phyloP scores from a whole-genome alignment of 202 grass and related monocot genomes.

The Dendrocalamus latiflorus region DNA sequence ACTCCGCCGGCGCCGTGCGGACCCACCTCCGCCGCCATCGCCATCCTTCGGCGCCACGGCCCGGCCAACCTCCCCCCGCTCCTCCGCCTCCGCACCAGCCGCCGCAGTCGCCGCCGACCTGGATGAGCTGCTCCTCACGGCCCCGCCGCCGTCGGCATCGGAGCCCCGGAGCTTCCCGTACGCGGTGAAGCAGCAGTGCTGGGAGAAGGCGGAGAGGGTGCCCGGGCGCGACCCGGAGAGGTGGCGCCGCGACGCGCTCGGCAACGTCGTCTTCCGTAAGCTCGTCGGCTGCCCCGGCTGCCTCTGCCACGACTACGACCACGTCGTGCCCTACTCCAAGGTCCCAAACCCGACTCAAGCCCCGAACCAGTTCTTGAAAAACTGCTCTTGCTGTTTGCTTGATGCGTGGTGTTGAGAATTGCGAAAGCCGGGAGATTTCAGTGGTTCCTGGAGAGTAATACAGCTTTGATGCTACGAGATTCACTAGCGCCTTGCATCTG shows the following conservation, averaged over 20 bases:
- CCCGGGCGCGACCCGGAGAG: slow-evolving; percentile 71
- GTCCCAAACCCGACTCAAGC: neutral
- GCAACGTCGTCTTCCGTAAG: slow-evolving; percentile 90
- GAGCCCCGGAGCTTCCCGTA: slow-evolving; percentile 85
- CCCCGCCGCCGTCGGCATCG: slow-evolving; percentile 22
- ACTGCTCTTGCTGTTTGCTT: neutral
- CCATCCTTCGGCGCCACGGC: slow-evolving; percentile 36
- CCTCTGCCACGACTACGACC: slow-evolving; percentile 97
- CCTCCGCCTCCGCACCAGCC: slow-evolving; percentile 9
- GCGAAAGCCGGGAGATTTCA: neutral
- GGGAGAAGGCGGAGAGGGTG: slow-evolving; percentile 89
- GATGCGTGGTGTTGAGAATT: neutral
- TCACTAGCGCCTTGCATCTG: neutral
- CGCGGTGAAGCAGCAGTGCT: slow-evolving; percentile 89
- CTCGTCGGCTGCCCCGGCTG: slow-evolving; percentile 91
- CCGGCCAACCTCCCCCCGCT: slow-evolving; percentile 30
- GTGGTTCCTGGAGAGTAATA: neutral
- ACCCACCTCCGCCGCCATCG: slow-evolving; percentile 6
- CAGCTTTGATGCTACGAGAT: neutral
- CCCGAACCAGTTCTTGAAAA: neutral
- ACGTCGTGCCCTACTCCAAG: slow-evolving; percentile 91
- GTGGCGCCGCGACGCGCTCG: slow-evolving; percentile 93
- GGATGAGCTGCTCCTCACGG: slow-evolving; percentile 43
- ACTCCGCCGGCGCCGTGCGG: slow-evolving; percentile 38
- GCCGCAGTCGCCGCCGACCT: slow-evolving; percentile 30